Percentiles rank a stretch among this genome's conserved stretches.
These are phyloP conservation scores for Ilex paraguariensis DNA, from an alignment of 305 asterid species.

Conservation along the genomic window DNA sequence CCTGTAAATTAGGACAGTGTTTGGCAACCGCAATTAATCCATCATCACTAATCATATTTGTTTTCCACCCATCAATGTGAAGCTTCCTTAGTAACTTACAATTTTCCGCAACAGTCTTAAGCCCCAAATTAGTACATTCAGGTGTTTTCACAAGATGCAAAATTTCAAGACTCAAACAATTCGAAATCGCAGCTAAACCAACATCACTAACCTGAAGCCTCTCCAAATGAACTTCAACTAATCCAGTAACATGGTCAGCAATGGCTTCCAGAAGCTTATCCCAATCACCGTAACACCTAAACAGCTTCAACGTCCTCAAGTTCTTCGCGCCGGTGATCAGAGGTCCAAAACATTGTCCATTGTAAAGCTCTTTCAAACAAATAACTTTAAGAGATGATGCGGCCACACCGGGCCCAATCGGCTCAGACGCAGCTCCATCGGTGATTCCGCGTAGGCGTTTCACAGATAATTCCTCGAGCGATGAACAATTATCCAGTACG, in stretches of 20 bases:
- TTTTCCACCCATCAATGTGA: constrained; percentile 37
- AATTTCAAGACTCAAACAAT: constrained; percentile 21
- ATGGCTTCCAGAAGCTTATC: constrained; percentile 27
- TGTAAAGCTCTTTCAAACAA: constrained; percentile 35
- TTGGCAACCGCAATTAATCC: constrained; percentile 26
- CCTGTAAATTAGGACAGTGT: constrained; percentile 23
- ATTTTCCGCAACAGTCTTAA: constrained; percentile 24
- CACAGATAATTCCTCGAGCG: constrained; percentile 35
- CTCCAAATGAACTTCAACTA: constrained; percentile 32
- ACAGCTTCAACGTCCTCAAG: constrained; percentile 26
- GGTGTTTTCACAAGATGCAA: constrained; percentile 30
- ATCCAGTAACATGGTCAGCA: constrained; percentile 8
- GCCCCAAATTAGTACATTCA: constrained; percentile 29
- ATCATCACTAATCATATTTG: constrained; percentile 33
- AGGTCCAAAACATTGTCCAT: constrained; percentile 36
- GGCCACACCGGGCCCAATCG: constrained; percentile 27
- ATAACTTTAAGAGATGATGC: constrained; percentile 21
- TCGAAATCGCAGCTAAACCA: constrained; percentile 25
- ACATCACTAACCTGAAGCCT: constrained; percentile 34
- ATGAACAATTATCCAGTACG: constrained; percentile 19
- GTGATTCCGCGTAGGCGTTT: constrained; percentile 29
- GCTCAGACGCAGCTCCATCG: constrained; percentile 17
- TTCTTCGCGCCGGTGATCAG: constrained; percentile 25
- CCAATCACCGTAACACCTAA: constrained; percentile 37
- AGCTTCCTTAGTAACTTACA: constrained; percentile 35